These are phyloP conservation scores for Boletus tomentosulus DNA, from an alignment of 768 basidiomycete genomes.

Conservation along the genomic window DNA sequence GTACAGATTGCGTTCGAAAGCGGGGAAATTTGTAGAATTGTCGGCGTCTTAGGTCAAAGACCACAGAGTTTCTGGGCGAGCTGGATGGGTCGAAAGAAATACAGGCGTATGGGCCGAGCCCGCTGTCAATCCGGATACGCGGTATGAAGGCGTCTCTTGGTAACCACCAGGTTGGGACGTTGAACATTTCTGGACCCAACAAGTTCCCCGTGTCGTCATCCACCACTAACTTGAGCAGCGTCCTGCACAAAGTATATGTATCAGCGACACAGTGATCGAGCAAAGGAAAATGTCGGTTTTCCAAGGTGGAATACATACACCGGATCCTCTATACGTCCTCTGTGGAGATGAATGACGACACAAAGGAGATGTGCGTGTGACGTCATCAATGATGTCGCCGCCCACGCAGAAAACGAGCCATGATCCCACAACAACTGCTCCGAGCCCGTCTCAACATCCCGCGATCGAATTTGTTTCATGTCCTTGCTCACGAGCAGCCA, in stretches of 20 bases:
- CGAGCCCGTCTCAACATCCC: constrained; percentile 14
- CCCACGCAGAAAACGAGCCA: constrained; percentile 6
- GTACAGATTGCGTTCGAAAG: constrained; percentile 15
- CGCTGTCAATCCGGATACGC: constrained; percentile 7
- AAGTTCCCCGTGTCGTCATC: constrained; percentile 15
- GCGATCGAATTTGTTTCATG: constrained; percentile 7
- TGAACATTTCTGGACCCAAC: constrained; percentile 7
- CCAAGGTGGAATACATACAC: constrained; percentile 10
- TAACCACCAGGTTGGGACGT: constrained; percentile 14
- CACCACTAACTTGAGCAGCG: constrained; percentile 15
- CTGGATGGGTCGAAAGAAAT: constrained; percentile 10
- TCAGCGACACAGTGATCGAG: neutral
- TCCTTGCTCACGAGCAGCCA: constrained; percentile 18
- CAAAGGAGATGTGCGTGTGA: constrained; percentile 13
- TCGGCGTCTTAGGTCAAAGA: constrained; percentile 12
- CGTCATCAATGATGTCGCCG: constrained; percentile 6
- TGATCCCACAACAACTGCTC: constrained; percentile 17
- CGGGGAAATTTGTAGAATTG: constrained; percentile 21
- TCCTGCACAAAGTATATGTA: constrained; percentile 2
- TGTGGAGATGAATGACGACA: constrained; percentile 9
- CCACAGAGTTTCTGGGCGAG: constrained; percentile 11
- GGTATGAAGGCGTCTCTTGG: constrained; percentile 11
- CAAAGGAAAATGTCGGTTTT: neutral
- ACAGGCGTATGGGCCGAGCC: constrained; percentile 12
- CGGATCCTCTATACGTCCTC: constrained; percentile 6